Percentiles rank a stretch among this genome's conserved stretches.
These are phyloP conservation scores for sunflower (Helianthus annuus) DNA, from an alignment of 129 eudicot species.

Conservation along the genomic window DNA sequence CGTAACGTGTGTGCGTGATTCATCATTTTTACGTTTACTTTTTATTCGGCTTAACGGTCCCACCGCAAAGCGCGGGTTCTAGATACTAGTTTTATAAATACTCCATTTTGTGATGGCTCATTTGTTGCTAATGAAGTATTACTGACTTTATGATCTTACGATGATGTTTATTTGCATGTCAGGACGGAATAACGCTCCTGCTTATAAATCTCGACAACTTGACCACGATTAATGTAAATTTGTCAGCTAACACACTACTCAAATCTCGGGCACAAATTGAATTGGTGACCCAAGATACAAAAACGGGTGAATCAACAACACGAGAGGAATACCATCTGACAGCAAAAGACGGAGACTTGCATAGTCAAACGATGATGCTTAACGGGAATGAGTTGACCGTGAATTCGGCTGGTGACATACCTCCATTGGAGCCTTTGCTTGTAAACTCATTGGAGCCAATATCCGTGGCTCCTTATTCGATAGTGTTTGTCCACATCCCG, in stretches of 20 bases:
- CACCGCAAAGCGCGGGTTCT: no score
- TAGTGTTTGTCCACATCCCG: slow-evolving; percentile 15
- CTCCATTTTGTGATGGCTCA: not conserved
- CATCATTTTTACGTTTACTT: no score
- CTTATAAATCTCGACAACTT: slow-evolving; percentile 3
- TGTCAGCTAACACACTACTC: not conserved
- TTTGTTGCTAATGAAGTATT: not conserved
- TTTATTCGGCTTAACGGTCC: no score
- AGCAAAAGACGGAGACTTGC: slow-evolving; percentile 12
- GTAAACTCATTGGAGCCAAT: slow-evolving; percentile 10
- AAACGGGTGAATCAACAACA: not conserved
- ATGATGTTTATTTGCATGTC: not conserved
- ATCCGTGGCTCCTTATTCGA: slow-evolving; percentile 22
- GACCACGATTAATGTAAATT: slow-evolving; percentile 6
- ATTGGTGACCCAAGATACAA: slow-evolving; percentile 2
- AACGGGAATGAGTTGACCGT: slow-evolving; percentile 3
- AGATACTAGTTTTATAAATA: not conserved
- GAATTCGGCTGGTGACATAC: not conserved
- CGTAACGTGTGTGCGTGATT: no score
- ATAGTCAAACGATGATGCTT: slow-evolving; percentile 14
- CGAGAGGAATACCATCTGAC: slow-evolving; percentile 25
- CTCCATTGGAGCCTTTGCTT: slow-evolving; percentile 11
- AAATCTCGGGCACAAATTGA: not conserved
- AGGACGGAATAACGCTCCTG: slow-evolving; percentile 12
- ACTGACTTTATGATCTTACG: not conserved